These are phyloP conservation scores for Aspergillus ochraceus DNA, from an alignment of 2,329 filamentous ascomycete species.

Conservation along the genomic window DNA sequence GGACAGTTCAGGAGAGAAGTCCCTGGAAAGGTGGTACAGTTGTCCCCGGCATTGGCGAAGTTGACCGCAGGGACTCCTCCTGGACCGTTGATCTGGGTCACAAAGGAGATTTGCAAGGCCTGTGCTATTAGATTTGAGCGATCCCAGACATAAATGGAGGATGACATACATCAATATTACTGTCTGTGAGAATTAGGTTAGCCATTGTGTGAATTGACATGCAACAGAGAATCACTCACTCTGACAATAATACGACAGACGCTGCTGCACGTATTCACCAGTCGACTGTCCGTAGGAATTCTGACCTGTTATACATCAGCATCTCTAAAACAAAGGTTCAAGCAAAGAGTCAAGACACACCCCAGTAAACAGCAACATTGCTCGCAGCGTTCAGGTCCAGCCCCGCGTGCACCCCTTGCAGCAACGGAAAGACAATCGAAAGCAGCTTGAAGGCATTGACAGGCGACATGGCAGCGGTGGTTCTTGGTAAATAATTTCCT, in stretches of 20 bases:
- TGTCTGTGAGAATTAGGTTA: constrained; percentile 21
- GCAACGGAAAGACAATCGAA: background rate
- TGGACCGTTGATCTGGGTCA: constrained; percentile 56
- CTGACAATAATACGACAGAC: constrained; percentile 60
- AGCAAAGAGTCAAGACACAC: constrained; percentile 17
- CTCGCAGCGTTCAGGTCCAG: background rate
- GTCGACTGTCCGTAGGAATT: constrained; percentile 54
- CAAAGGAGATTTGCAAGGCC: constrained; percentile 65
- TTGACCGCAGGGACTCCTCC: constrained; percentile 57
- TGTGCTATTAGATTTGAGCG: constrained; percentile 22
- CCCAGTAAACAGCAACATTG: constrained; percentile 70
- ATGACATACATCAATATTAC: constrained; percentile 23
- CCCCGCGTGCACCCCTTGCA: constrained; percentile 1
- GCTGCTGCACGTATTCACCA: constrained; percentile 52
- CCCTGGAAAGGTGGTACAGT: constrained; percentile 59
- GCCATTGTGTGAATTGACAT: background rate
- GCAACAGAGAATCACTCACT: constrained; percentile 42
- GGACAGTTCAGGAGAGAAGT: constrained; percentile 62
- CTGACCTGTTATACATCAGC: constrained; percentile 46
- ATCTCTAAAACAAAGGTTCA: background rate
- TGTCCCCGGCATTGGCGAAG: constrained; percentile 63
- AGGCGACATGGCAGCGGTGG: background rate
- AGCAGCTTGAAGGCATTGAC: background rate
- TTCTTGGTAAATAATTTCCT: background rate
- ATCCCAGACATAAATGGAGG: background rate